Evolutionary conservation across 2,329 filamentous ascomycete genomes (phyloP), one percentile per base, ranked within the genome.

Genomic region (Botryotinia narcissicola): DNA sequence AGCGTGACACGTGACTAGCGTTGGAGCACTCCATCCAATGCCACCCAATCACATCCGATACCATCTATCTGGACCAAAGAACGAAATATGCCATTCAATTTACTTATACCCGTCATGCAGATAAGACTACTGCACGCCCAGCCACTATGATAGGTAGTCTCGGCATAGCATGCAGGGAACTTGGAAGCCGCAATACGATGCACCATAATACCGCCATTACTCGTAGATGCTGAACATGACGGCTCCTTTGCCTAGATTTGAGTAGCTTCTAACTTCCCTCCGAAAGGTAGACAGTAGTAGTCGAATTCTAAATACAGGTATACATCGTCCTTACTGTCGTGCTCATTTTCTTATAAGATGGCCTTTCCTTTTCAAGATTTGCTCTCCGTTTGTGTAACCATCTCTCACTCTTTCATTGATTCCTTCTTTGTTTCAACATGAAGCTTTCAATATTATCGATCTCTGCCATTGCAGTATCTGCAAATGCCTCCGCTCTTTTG

Each of bases 391-490:
- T 40, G n/a, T 59, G 3, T n/a, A 35, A 32, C n/a, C 64, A 10
- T 46, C 61, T n/a, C 37, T 14, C 46, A 16, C 25, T 29, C 7
- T 51, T 22, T 29, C 9, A 29, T 62, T 44, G n/a, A 4, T 54
- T 16, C n/a, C 12, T 42, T 32, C 7, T 35, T n/a, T 20, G 20
- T 40, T 44, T 4, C 42, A 14, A 37, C 54, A 73, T 73, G 71
- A 73, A 70, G 59, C 40, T 48, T n/a, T 48, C 51, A 60, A 20
- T n/a, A 48, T 51, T 63, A 16, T 51, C 73, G 32, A 16, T 51
- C 22, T 48, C 61, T 51, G 68, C 44, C n/a, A 40, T 66, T 22
- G 68, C 68, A 25, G 62, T 60, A 35, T 73, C 51, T 40, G 68
- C 37, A 7, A 37, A 57, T 10, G 74, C 74, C 22, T 51, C 61